Evolutionary conservation across 352 stramenopile species (phyloP).

Genomic region (Phytopythium sindhum): DNA sequence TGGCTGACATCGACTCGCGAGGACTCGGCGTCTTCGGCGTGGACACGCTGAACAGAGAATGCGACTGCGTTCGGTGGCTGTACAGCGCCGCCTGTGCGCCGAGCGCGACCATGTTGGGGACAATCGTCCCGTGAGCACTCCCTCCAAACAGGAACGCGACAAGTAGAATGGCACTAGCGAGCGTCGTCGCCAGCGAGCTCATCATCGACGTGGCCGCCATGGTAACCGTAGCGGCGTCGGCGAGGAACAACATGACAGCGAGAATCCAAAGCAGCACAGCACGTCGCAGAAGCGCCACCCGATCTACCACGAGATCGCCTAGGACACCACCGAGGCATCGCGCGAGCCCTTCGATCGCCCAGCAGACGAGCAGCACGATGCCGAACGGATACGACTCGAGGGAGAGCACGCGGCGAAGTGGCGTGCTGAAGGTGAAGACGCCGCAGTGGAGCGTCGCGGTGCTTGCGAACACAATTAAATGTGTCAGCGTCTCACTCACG

Average conservation of each 20-base stretch:
- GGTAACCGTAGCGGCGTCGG: constrained; percentile 20
- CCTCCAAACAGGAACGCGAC: constrained; percentile 34
- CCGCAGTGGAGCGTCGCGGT: constrained; percentile 55
- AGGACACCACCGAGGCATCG: constrained; percentile 51
- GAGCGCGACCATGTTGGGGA: constrained; percentile 52
- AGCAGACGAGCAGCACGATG: constrained; percentile 50
- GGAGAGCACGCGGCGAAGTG: constrained; percentile 38
- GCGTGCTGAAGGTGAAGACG: constrained; percentile 59
- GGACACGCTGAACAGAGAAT: background rate
- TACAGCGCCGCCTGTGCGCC: constrained; percentile 26
- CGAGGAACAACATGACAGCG: constrained; percentile 43
- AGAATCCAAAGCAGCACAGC: constrained; percentile 38
- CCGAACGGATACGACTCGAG: constrained; percentile 54
- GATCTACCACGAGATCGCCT: constrained; percentile 42
- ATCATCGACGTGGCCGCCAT: background rate
- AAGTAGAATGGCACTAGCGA: constrained; percentile 32
- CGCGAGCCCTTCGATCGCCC: constrained; percentile 46
- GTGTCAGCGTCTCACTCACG: constrained; percentile 30
- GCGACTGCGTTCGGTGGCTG: background rate
- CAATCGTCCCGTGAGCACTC: constrained; percentile 43
- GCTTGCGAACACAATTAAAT: constrained; percentile 52
- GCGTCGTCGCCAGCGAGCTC: constrained; percentile 12
- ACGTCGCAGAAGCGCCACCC: constrained; percentile 38
- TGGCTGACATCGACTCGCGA: background rate
- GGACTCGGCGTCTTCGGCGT: constrained; percentile 2